Base-by-base conservation (phyloP, 768 basidiomycete species). In the Megacollybia marginata region DNA sequence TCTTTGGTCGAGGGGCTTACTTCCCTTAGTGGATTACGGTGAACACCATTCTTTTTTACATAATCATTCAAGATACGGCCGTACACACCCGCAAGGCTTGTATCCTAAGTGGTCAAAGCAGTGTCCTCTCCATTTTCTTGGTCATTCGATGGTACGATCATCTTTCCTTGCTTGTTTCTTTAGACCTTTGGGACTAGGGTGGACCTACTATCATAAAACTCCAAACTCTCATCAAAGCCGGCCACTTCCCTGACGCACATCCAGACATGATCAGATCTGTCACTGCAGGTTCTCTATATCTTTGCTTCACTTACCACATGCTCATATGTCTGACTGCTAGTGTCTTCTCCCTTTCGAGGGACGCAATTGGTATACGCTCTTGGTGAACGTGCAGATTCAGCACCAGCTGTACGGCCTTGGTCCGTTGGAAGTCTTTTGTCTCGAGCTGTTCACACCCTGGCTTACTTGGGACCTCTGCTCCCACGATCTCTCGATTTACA, bases 161-260 rank as follows among this genome's bases (percentile, higher is more conserved):
- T 19, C 33, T 13, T 16, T 33, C 18, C 43, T 19, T 28, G 18
- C 34, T 18, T 16, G 16, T 48, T 7, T n/a, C n/a, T 19, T 38
- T 10, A 47, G 43, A 33, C 12, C 9, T 28, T 33, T 42, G 9
- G 23, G 40, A n/a, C 7, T 44, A 76, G 75, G 76, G 77, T 28
- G 76, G 72, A 4, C 62, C 71, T 1, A 78, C 75, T 7, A 65
- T 78, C 47, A 58, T 69, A n/a, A 75, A 78, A 52, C 57, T 79
- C 36, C 73, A 75, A 47, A 59, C 63, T 54, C 62, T 78, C 20
- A 47, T 77, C 28, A 54, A 59, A 18, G 57, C 58, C 42, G 68
- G 72, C 4, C 69, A 75, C 57, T 79, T 78, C 52, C 50, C 23
- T 28, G 23, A 28, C 9, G 61, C 59, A 13, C 65, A 68, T 36